A percentile compares a stretch with the other conserved stretches of the same genome.
Conservation (phyloP, 192 early-diverging fungal species). For the Linnemannia zychae region DNA sequence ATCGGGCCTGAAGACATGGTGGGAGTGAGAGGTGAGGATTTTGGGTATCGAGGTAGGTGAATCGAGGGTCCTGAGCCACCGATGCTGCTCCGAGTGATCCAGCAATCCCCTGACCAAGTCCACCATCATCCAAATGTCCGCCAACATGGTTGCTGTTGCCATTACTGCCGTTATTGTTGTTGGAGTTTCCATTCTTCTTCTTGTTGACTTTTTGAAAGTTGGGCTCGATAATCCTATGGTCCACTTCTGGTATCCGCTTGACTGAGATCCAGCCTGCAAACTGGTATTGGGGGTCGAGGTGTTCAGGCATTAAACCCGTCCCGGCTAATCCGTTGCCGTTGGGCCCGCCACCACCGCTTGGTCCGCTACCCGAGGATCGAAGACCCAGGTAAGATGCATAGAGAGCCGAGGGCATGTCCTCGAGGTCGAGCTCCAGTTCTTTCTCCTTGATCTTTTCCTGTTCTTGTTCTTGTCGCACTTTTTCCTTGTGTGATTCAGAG, state of each 20-base stretch:
- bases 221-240: slow-evolving; percentile 53
- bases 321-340: slow-evolving; percentile 24
- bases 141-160: neutral
- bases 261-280: slow-evolving; percentile 54
- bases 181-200: slow-evolving; percentile 25
- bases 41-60: slow-evolving; percentile 45
- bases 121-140: slow-evolving; percentile 17
- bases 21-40: slow-evolving; percentile 44
- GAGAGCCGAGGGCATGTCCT: slow-evolving; percentile 39
- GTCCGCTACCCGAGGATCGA: neutral
- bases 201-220: slow-evolving; percentile 40
- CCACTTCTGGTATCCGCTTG: slow-evolving; percentile 50
- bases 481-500: slow-evolving; percentile 34
- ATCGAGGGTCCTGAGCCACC: slow-evolving; percentile 37
- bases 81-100: slow-evolving; percentile 27
- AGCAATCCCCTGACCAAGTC: slow-evolving; percentile 21
- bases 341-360: neutral
- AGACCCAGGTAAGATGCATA: slow-evolving; percentile 44
- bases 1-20: slow-evolving; percentile 39
- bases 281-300: slow-evolving; percentile 51
- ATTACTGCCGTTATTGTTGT: neutral
- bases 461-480: slow-evolving; percentile 6
- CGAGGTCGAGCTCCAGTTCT: slow-evolving; percentile 26
- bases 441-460: slow-evolving; percentile 22
- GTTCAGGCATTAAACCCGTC: slow-evolving; percentile 29